A percentile compares a stretch with the other conserved stretches of the same genome.
These are phyloP conservation scores for Salvia splendens DNA, from an alignment of 257 asterid genomes.

Conservation along the genomic window DNA sequence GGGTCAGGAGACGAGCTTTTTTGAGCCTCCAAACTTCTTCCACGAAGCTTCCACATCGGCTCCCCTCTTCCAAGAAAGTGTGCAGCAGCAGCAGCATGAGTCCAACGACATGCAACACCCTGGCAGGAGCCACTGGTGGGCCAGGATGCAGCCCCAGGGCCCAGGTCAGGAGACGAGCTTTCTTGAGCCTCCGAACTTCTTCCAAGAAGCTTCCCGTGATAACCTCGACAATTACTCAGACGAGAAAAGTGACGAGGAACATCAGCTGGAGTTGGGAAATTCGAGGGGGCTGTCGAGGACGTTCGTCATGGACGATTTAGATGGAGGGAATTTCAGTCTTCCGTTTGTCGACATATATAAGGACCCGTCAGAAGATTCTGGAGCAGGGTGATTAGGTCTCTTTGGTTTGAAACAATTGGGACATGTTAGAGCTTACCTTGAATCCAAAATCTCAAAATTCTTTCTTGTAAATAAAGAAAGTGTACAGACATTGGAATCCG, in stretches of 20 bases:
- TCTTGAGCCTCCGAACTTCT: conserved; percentile 76
- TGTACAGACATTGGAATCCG: conserved; percentile 37
- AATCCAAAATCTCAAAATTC: conserved; percentile 39
- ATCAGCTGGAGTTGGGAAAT: conserved; percentile 45
- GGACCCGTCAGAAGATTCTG: conserved; percentile 41
- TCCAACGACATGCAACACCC: conserved; percentile 31
- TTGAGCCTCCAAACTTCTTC: conserved; percentile 75
- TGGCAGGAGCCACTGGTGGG: conserved; percentile 75
- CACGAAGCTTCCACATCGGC: conserved; percentile 26
- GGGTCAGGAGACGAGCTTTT: conserved; percentile 62
- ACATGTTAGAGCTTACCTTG: conserved; percentile 4
- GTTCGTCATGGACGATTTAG: conserved; percentile 65
- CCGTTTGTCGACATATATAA: conserved; percentile 77
- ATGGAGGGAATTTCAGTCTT: conserved; percentile 60
- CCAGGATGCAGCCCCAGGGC: conserved; percentile 40
- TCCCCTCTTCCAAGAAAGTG: too few species aligned
- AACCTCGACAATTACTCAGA: conserved; percentile 45
- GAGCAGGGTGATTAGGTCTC: conserved; percentile 46
- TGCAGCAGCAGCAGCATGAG: too few species aligned
- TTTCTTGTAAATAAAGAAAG: conserved; percentile 55
- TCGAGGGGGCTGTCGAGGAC: conserved; percentile 57
- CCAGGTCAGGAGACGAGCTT: conserved; percentile 62
- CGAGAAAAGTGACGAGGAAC: conserved; percentile 52
- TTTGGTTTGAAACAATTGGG: conserved; percentile 27
- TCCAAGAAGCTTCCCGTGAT: conserved; percentile 30